Evolutionary conservation across 2,329 filamentous ascomycete species (phyloP), one percentile per base, ranked within the genome.

Genomic region (Graphilbum sp.): DNA sequence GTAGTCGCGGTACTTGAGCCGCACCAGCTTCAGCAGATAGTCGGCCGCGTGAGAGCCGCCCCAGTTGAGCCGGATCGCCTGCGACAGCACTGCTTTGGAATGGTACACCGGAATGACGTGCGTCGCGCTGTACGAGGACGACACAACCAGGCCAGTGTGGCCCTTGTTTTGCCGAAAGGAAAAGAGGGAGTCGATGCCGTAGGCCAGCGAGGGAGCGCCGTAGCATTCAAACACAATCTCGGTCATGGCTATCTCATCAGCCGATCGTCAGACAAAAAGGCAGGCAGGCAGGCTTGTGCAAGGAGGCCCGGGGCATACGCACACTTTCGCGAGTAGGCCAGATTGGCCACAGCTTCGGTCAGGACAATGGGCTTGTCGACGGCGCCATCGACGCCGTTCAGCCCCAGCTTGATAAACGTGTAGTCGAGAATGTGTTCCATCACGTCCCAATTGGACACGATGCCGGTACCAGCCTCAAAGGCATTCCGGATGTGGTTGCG

Each of bases 211-310:
- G 0, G 90, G 88, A 11, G 83, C 87, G 42, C 75, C 74, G 57
- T 98, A 98, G 59, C 86, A 92, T 58, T 98, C 90, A 55, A 96
- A 98, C 11, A 98, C 65, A 39, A 96, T 88, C 54, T 98, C 90
- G 32, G 83, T 93, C 88, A 96, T 96, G 48, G 83, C 85, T 93
- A 47, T 16, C 12, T 7, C 4, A 17, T 9, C 4, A 13, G 27
- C 27, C 7, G 5, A n/a, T 12, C 15, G 6, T 6, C 27, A 1
- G 19, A 27, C 17, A 19, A 34, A 24, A 19, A 18, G 7, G 29
- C 20, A 18, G 9, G 17, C 15, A 23, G 20, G 2, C 13, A n/a
- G n/a, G n/a, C n/a, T n/a, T n/a, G n/a, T n/a, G n/a, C n/a, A n/a
- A n/a, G n/a, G n/a, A n/a, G n/a, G n/a, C n/a, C n/a, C n/a, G n/a